Conservation (phyloP, 2,329 filamentous ascomycete genomes). For the Neocatenulostroma microsporum region DNA sequence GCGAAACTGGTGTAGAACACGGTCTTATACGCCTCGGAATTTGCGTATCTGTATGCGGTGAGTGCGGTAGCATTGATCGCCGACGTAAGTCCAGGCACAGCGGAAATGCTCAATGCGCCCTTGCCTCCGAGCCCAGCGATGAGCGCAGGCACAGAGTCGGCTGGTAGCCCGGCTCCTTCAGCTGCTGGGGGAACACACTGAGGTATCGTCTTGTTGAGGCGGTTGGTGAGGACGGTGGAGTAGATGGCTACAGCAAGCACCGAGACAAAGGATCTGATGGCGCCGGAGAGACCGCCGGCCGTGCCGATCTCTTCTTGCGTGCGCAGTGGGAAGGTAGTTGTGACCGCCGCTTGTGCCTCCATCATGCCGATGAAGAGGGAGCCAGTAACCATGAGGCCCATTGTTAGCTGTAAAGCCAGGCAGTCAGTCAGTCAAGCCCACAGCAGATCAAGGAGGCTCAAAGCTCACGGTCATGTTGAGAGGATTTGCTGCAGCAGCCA, state of each 20-base stretch:
- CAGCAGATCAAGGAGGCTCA: too few species aligned
- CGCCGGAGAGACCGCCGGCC: constrained; percentile 19
- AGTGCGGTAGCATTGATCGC: constrained; percentile 16
- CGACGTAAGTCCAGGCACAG: constrained; percentile 16
- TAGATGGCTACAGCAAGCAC: constrained; percentile 20
- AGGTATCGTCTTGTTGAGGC: constrained; percentile 14
- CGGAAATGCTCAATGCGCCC: constrained; percentile 10
- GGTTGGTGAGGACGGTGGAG: constrained; percentile 18
- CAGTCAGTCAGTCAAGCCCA: too few species aligned
- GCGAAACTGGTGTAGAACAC: constrained; percentile 19
- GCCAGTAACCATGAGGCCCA: constrained; percentile 18
- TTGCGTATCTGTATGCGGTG: constrained; percentile 17
- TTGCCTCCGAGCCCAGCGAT: constrained; percentile 9
- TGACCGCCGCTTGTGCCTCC: constrained; percentile 18
- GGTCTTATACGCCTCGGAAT: constrained; percentile 15
- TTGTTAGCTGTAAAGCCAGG: too few species aligned
- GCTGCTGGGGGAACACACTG: constrained; percentile 16
- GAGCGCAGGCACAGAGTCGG: constrained; percentile 12
- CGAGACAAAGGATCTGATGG: constrained; percentile 18
- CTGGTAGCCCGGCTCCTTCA: constrained; percentile 12
- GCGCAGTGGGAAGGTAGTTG: constrained; percentile 20
- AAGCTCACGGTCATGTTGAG: constrained; percentile 14
- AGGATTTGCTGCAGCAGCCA: constrained; percentile 16
- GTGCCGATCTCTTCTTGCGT: constrained; percentile 22
- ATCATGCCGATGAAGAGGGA: constrained; percentile 18